These are phyloP conservation scores for Bryum argenteum DNA, from an alignment of 225 moss, liverwort and hornwort genomes.

Conservation along the genomic window DNA sequence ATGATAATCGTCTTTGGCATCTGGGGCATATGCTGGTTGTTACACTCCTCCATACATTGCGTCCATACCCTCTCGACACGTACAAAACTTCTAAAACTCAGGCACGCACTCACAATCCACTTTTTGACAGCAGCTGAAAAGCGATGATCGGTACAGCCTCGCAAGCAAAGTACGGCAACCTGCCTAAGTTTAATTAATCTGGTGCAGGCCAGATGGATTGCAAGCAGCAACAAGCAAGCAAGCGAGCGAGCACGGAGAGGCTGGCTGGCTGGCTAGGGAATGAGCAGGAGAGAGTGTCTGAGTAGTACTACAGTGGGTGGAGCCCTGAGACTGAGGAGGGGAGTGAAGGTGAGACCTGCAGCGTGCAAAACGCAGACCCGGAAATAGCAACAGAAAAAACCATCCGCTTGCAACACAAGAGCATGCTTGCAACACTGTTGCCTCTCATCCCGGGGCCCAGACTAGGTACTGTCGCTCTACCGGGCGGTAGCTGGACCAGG, in stretches of 20 bases:
- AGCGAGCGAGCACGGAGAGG: too few species aligned
- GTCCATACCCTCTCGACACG: background rate
- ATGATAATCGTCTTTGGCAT: slow-evolving; percentile 1
- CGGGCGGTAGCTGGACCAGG: too few species aligned
- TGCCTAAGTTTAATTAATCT: too few species aligned
- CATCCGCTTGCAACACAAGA: background rate
- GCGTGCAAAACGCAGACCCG: slow-evolving; percentile 42
- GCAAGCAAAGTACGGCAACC: slow-evolving; percentile 15
- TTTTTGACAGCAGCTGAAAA: slow-evolving; percentile 9
- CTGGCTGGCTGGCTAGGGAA: too few species aligned
- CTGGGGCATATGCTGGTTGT: background rate
- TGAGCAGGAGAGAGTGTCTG: background rate
- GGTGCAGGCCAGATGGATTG: too few species aligned
- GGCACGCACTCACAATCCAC: slow-evolving; percentile 26
- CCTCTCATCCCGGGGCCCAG: slow-evolving; percentile 14
- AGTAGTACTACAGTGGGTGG: background rate
- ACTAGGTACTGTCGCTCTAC: too few species aligned
- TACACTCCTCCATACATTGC: slow-evolving; percentile 24
- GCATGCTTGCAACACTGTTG: slow-evolving; percentile 4
- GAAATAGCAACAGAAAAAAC: slow-evolving; percentile 15
- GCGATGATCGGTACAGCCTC: slow-evolving; percentile 21
- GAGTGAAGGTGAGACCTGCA: slow-evolving; percentile 41
- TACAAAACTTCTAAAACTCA: background rate
- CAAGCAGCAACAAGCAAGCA: too few species aligned
- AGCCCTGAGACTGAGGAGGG: background rate